Percentiles rank a stretch among this genome's conserved stretches.
These are phyloP conservation scores for Thyridium curvatum DNA, from an alignment of 2,329 filamentous ascomycete species.

Conservation along the genomic window DNA sequence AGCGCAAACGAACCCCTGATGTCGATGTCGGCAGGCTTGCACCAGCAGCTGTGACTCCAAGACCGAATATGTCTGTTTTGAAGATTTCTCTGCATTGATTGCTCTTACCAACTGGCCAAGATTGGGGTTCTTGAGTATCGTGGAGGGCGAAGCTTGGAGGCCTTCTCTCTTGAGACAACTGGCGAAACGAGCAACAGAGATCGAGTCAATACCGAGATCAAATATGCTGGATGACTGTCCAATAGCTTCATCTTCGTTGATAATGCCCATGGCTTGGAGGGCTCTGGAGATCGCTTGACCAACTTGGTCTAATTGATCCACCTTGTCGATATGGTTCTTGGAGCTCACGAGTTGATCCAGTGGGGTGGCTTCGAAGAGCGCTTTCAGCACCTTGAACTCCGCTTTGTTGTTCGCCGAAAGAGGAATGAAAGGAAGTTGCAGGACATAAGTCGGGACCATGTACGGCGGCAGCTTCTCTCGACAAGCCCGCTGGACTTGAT, in stretches of 20 bases:
- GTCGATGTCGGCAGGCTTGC: conserved; percentile 56
- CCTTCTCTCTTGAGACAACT: conserved; percentile 57
- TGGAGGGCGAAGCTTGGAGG: conserved; percentile 56
- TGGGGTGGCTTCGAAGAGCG: conserved; percentile 26
- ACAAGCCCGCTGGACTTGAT: conserved; percentile 55
- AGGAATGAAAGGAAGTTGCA: conserved; percentile 66
- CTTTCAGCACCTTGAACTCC: conserved; percentile 62
- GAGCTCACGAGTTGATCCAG: too few species aligned
- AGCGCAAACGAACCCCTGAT: conserved; percentile 45
- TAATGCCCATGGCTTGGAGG: conserved; percentile 45
- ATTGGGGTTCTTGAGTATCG: conserved; percentile 58
- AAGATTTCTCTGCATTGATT: conserved; percentile 16
- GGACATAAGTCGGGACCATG: conserved; percentile 84
- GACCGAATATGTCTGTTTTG: conserved; percentile 13
- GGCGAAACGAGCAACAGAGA: conserved; percentile 70
- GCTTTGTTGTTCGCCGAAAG: conserved; percentile 87
- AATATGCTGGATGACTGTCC: conserved; percentile 63
- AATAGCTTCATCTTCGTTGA: conserved; percentile 35
- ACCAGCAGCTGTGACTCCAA: conserved; percentile 54
- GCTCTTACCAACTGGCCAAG: conserved; percentile 39
- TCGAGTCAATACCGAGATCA: conserved; percentile 82
- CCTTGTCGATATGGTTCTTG: too few species aligned
- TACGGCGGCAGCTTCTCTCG: conserved; percentile 67
- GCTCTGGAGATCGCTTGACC: conserved; percentile 44
- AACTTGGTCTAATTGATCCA: conserved; percentile 17